These are phyloP conservation scores for Eucalyptus sp. DNA, from an alignment of 345 rosid genomes.

Conservation along the genomic window DNA sequence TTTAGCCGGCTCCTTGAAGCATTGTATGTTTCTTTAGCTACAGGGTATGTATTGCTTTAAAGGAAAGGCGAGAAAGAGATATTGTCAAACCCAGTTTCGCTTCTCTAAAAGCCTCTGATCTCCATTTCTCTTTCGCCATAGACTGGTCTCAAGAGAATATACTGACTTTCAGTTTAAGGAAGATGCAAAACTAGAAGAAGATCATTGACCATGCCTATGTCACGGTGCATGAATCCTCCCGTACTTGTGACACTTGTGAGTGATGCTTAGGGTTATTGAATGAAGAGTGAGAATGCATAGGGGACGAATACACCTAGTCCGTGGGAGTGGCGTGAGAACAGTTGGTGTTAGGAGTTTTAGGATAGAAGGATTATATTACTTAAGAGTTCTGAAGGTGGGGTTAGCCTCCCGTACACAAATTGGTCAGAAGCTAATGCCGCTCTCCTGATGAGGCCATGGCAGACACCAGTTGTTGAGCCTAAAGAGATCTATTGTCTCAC, in stretches of 20 bases:
- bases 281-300: too few relatives aligned
- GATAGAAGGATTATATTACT: too few relatives aligned
- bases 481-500: too few relatives aligned
- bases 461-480: too few relatives aligned
- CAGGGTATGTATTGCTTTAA: neutral
- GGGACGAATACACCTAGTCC: too few relatives aligned
- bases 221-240: fast-evolving
- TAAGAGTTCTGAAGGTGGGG: fast-evolving
- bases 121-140: neutral
- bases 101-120: neutral
- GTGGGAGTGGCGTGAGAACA: fast-evolving
- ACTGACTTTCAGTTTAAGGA: neutral
- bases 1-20: neutral
- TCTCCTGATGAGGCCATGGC: too few relatives aligned
- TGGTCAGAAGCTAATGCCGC: fast-evolving
- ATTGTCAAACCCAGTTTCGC: neutral
- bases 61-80: neutral
- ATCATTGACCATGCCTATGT: neutral
- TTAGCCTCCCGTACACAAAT: too few relatives aligned
- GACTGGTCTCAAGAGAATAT: neutral
- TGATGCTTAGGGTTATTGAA: fast-evolving
- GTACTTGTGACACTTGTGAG: too few relatives aligned
- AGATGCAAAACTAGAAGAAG: neutral
- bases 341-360: fast-evolving
- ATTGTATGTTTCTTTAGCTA: neutral